Evolutionary conservation across 2,329 filamentous ascomycete species (phyloP).

Genomic region (Paecilomyces sp.): DNA sequence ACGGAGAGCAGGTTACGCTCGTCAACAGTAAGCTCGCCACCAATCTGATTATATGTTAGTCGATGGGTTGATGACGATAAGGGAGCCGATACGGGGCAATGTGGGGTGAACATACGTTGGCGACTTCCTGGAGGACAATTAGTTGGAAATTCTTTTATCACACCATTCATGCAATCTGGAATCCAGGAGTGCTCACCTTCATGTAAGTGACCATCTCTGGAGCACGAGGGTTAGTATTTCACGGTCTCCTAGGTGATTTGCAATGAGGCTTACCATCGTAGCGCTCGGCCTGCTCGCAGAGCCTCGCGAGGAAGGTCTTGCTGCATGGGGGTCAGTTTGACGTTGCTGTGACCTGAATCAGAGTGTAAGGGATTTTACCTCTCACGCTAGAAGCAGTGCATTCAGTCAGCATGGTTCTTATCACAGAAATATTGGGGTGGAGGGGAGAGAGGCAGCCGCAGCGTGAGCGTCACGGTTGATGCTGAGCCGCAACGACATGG

Average conservation of each 20-base stretch:
- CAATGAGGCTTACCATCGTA: slow-evolving; percentile 72
- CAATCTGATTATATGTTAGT: slow-evolving; percentile 42
- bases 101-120: slow-evolving; percentile 58
- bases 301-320: slow-evolving; percentile 99
- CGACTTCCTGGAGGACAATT: slow-evolving; percentile 64
- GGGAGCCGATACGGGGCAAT: slow-evolving; percentile 5
- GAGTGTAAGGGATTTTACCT: slow-evolving; percentile 47
- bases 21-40: slow-evolving; percentile 62
- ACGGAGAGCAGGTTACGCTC: slow-evolving; percentile 96
- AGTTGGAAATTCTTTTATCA: not conserved
- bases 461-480: slow-evolving; percentile 13
- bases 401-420: slow-evolving; percentile 30
- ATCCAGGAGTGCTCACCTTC: slow-evolving; percentile 57
- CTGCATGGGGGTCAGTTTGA: slow-evolving; percentile 47
- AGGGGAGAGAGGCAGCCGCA: slow-evolving; percentile 8
- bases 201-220: slow-evolving; percentile 97
- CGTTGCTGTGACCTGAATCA: slow-evolving; percentile 6
- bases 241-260: not conserved
- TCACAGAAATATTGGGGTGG: slow-evolving; percentile 17
- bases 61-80: slow-evolving; percentile 10
- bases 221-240: slow-evolving; percentile 11
- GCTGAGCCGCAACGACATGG: slow-evolving; percentile 23
- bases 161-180: not conserved
- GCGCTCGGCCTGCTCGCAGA: slow-evolving; percentile 99
- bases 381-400: slow-evolving; percentile 52